Evolutionary conservation across 768 basidiomycete genomes (phyloP).

Genomic region (Tricholoma terreum): DNA sequence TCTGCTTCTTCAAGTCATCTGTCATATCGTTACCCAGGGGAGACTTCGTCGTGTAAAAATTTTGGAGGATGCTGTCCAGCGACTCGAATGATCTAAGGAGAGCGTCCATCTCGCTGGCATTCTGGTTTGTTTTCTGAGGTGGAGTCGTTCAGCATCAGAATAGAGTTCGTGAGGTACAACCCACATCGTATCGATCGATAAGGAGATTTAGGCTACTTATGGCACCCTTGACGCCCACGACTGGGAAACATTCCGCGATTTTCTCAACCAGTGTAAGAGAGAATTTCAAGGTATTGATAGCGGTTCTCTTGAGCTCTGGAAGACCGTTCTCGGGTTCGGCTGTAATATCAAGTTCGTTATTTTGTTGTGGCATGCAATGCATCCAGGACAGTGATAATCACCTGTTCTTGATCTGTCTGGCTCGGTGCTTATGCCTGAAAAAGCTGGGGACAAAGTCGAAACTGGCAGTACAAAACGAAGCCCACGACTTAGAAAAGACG

Average conservation of each 20-base stretch:
- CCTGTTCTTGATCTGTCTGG: neutral
- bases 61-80: neutral
- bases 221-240: conserved; percentile 11
- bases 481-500: neutral
- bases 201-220: conserved; percentile 5
- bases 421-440: neutral
- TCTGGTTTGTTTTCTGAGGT: conserved; percentile 8
- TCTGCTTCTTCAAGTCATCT: neutral
- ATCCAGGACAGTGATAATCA: neutral
- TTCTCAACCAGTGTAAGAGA: conserved; percentile 13
- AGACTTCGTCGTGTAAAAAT: neutral
- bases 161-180: neutral
- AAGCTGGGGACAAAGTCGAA: neutral
- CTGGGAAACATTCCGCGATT: conserved; percentile 13
- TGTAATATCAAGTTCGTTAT: neutral
- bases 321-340: neutral
- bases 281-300: conserved; percentile 11
- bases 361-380: neutral
- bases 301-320: conserved; percentile 3
- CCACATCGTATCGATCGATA: conserved; percentile 11
- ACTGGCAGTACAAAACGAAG: neutral
- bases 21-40: neutral
- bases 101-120: conserved; percentile 5
- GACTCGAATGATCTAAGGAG: neutral
- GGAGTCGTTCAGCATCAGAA: neutral